Base-by-base conservation (phyloP, 345 rosid genomes). In the Dovyalis caffra region DNA sequence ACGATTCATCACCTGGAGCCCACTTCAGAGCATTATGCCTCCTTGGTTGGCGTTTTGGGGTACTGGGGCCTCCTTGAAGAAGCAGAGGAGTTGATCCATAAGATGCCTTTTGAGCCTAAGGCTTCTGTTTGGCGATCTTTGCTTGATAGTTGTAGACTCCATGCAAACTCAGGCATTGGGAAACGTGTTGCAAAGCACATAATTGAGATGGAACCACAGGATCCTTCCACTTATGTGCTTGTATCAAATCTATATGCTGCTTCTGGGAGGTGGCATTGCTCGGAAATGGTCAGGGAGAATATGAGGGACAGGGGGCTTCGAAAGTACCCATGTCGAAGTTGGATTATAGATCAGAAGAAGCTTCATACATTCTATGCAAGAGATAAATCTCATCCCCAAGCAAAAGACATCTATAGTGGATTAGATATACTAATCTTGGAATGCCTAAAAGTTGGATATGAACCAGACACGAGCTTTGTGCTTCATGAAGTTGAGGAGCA, bases 401-500 rank as follows among this genome's bases (percentile, higher is more conserved):
- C 85, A 34, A 91, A 85, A 81, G 92, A 90, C 78, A 89, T 95
- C 79, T 87, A 89, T 68, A 79, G 91, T 5, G 92, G 90, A 47
- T 56, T 95, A 40, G 97, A 95, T 51, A 85, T 90, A 72, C 87
- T 92, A 25, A 82, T 90, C 74, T 35, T 84, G 78, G 95, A 91
- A 81, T 92, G 97, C 85, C 68, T 86, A 15, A 92, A 80, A 74
- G 86, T 85, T 58, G 97, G 97, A 8, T 95, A 95, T 28, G 84
- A 83, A 28, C 97, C 95, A 0, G 86, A 95, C 83, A 92, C 91
- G 1, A 90, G 91, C 78, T 95, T 86, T 66, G 97, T 91, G 68
- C 99, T 95, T 68, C 97, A 92, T 35, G 99, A 92, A 58, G 90
- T 95, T 0, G 99, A 87, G 76, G 97, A 95, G 86, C 82, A 87